Conservation (phyloP, 2,329 filamentous ascomycete species). For the Emergomyces orientalis region DNA sequence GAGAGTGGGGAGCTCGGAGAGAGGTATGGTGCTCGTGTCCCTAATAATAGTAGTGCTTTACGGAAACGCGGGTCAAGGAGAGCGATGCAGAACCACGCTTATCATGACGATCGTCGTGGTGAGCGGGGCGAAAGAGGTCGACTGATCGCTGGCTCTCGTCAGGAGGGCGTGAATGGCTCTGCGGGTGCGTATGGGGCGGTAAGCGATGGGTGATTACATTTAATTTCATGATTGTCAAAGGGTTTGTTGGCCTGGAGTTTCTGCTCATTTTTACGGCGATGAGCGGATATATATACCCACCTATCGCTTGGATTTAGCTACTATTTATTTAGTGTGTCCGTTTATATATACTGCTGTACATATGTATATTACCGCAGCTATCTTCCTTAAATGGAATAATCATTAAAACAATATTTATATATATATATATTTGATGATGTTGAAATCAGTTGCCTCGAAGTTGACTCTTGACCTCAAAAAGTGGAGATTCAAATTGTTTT, state of each 20-base stretch:
- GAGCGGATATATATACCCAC: background rate
- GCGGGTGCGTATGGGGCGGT: background rate
- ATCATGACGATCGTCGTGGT: background rate
- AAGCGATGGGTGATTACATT: background rate
- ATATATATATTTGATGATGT: too few relatives aligned
- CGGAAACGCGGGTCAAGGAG: background rate
- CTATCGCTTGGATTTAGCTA: background rate
- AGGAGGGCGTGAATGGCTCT: background rate
- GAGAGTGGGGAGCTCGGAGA: conserved; percentile 12
- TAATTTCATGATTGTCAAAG: background rate
- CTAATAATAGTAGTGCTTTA: background rate
- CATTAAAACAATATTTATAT: background rate
- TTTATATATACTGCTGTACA: background rate
- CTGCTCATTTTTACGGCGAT: background rate
- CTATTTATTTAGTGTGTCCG: background rate
- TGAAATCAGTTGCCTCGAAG: too few relatives aligned
- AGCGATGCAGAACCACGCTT: background rate
- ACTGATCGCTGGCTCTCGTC: background rate
- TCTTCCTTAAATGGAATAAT: background rate
- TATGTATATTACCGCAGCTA: background rate
- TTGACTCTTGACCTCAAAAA: background rate
- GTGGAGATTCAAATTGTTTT: background rate
- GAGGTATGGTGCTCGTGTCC: conserved; percentile 2
- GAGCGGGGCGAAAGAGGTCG: background rate
- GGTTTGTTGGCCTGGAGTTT: background rate